A percentile compares a stretch with the other conserved stretches of the same genome.
phyloP scores from a whole-genome alignment of 2,329 filamentous ascomycete genomes.

The Chrysoporthe puriensis region DNA sequence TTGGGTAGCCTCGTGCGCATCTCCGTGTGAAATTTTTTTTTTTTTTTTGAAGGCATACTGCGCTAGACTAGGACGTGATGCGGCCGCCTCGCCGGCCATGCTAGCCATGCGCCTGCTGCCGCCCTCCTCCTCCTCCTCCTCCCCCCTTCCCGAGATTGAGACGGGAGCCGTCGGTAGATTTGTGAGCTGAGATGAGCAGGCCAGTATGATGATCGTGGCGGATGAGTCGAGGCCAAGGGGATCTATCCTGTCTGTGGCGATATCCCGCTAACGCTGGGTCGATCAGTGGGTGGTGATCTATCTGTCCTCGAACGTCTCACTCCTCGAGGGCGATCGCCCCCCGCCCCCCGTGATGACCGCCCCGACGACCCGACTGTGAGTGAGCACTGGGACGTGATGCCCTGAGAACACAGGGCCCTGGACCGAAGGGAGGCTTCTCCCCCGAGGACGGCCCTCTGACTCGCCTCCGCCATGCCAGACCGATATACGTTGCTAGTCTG shows the following conservation, averaged over 20 bases:
- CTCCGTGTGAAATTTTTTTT: not conserved
- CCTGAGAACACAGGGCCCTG: not conserved
- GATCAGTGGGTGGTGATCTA: not conserved
- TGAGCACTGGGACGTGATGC: not conserved
- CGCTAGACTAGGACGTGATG: not conserved
- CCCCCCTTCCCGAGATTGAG: not conserved
- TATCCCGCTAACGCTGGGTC: not conserved
- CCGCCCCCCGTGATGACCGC: too few relatives aligned
- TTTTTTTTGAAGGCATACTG: not conserved
- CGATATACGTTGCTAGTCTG: not conserved
- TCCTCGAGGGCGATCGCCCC: not conserved
- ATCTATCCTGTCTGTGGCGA: not conserved
- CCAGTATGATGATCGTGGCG: not conserved
- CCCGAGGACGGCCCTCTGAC: not conserved
- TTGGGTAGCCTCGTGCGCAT: not conserved
- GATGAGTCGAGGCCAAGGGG: slow-evolving; percentile 7
- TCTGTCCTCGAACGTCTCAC: not conserved
- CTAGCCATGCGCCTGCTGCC: not conserved
- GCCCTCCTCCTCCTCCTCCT: not conserved
- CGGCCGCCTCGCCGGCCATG: not conserved
- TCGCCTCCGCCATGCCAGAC: not conserved
- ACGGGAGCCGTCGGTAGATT: not conserved
- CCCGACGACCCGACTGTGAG: too few relatives aligned
- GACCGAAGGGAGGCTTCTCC: too few relatives aligned
- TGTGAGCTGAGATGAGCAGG: not conserved